A percentile compares a stretch with the other conserved stretches of the same genome.
These are phyloP conservation scores for Pelargonium australe DNA, from an alignment of 441 rosid genomes.

Conservation along the genomic window DNA sequence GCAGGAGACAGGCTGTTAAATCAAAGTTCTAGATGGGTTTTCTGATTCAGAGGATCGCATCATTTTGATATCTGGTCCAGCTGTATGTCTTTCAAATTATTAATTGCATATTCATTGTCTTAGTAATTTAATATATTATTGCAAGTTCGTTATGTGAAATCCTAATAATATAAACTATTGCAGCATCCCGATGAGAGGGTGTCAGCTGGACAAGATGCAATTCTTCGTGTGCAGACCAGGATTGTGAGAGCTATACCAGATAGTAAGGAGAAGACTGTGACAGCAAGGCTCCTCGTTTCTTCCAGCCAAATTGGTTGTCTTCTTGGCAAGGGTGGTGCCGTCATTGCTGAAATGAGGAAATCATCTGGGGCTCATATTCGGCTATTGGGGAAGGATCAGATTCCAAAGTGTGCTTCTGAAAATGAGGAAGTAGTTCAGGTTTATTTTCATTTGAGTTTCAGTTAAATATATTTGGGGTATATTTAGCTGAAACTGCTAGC, in stretches of 20 bases:
- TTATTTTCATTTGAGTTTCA: conserved; percentile 11
- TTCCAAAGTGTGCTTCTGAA: conserved; percentile 67
- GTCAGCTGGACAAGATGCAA: conserved; percentile 67
- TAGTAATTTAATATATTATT: conserved; percentile 3
- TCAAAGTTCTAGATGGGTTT: conserved; percentile 53
- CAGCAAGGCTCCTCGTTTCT: conserved; percentile 56
- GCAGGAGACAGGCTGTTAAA: conserved; percentile 76
- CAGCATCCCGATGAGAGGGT: conserved; percentile 75
- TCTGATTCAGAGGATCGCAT: conserved; percentile 56
- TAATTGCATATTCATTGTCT: conserved; percentile 13
- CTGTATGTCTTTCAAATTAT: conserved; percentile 31
- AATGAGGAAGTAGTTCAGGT: conserved; percentile 81
- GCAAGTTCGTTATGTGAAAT: background rate
- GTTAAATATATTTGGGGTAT: conserved; percentile 10
- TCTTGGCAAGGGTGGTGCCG: conserved; percentile 70
- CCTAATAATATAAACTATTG: conserved; percentile 15
- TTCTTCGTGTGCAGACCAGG: conserved; percentile 63
- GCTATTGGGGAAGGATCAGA: conserved; percentile 60
- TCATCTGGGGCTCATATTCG: conserved; percentile 66
- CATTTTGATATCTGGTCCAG: conserved; percentile 60
- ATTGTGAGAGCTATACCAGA: conserved; percentile 51
- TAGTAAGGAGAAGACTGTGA: conserved; percentile 43
- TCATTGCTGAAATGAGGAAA: conserved; percentile 72
- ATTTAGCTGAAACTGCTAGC: background rate
- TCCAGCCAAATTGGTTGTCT: conserved; percentile 72